Evolutionary conservation across 768 basidiomycete genomes (phyloP), one percentile per base, ranked within the genome.

Genomic region (Tricholoma furcatifolium): DNA sequence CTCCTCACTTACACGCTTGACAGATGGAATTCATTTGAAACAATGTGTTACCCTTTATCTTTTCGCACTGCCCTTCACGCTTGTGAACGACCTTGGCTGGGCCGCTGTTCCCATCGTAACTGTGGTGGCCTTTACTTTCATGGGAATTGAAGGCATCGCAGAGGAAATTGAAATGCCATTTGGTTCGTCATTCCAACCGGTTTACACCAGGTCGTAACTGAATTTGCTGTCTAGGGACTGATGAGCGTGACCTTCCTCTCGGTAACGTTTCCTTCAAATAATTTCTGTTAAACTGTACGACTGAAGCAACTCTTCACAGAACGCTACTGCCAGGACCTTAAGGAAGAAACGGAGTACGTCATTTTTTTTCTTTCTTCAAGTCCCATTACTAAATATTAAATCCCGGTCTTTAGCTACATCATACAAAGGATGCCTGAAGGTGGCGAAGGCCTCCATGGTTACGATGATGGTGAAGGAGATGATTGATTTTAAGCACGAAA

Each of bases 91-190:
- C 42, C 75, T 95, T 60, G 86, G 86, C 31, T 93, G 91, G 88
- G 80, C 77, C 43, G 89, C 88, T 64, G 77, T 96, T 9, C 90
- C 89, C n/a, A 76, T 94, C 21, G 84, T 92, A 17, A 93, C 91
- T 18, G 82, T 89, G 12, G 87, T 94, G 24, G 85, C 91, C 7
- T 93, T 95, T 73, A 94, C 90, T 0, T 80, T 97, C 47, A 93
- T 94, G 93, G 79, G 93, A 15, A 91, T 98, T 47, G 94, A 97
- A 74, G 93, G 93, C 4, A 98, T 97, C 58, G 94, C 95, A 0
- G 88, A 95, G 55, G 86, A 93, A 68, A 93, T 96, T 59, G 94
- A 97, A 68, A 89, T 90, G 85, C 95, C 95, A 0, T 97, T 97
- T 60, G 94, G 93, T 87, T 55, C 43, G 76, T 67, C 21, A 41